Evolutionary conservation across 768 basidiomycete species (phyloP).

Genomic region (Scleroderma bovista): DNA sequence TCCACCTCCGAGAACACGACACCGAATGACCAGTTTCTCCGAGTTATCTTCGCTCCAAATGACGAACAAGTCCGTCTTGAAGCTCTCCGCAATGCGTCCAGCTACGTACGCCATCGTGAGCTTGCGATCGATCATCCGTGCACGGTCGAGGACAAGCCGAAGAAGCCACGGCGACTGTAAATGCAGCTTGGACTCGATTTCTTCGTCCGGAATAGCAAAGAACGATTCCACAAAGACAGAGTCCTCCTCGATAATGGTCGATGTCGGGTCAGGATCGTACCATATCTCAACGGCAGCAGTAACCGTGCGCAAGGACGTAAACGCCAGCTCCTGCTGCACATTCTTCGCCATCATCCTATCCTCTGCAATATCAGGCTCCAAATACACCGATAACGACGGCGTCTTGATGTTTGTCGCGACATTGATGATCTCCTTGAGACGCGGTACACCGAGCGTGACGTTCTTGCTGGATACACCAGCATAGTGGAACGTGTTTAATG

Average conservation of each 20-base stretch:
- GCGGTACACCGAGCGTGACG: slow-evolving; percentile 98
- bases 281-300: slow-evolving; percentile 96
- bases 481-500: slow-evolving; percentile 99
- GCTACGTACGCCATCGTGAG: slow-evolving; percentile 94
- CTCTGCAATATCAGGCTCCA: slow-evolving; percentile 63
- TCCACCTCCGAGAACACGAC: slow-evolving; percentile 79
- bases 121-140: slow-evolving; percentile 97
- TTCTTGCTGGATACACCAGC: slow-evolving; percentile 99
- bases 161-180: slow-evolving; percentile 96
- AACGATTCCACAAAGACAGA: slow-evolving; percentile 94
- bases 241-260: slow-evolving; percentile 96
- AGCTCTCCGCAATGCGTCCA: slow-evolving; percentile 87
- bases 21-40: slow-evolving; percentile 94
- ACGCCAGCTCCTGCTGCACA: slow-evolving; percentile 90
- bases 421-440: slow-evolving; percentile 98
- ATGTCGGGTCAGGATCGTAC: slow-evolving; percentile 90
- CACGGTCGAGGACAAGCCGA: slow-evolving; percentile 92
- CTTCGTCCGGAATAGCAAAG: slow-evolving; percentile 99
- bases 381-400: slow-evolving; percentile 89
- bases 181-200: slow-evolving; percentile 85
- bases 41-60: slow-evolving; percentile 99
- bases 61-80: slow-evolving; percentile 94
- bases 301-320: slow-evolving; percentile 88
- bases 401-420: slow-evolving; percentile 99
- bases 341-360: slow-evolving; percentile 70